Base-by-base conservation (phyloP, 1,284 basidiomycete species). In the Malassezia caprae region DNA sequence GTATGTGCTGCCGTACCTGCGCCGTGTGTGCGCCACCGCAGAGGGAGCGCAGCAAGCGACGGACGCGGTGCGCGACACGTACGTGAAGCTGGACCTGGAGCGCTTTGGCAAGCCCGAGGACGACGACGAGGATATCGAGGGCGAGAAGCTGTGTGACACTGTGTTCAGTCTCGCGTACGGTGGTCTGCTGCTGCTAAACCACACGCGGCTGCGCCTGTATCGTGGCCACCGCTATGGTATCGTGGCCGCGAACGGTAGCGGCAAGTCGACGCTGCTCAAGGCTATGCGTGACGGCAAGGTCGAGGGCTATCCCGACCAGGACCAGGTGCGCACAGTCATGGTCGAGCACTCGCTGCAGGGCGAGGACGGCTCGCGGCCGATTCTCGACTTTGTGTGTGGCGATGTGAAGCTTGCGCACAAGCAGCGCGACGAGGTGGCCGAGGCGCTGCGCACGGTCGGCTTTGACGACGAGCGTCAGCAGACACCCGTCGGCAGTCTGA, bases 121-220 rank as follows among this genome's bases (percentile, higher is more conserved):
- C 32, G 85, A 85, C 63, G 88, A 88, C 69, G 88, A 91, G 32
- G 77, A 77, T 42, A 69, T 75, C 50, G 63, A 61, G 46, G 80
- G 80, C 55, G 79, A 80, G 75, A 77, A 93, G 48, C 79, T 96
- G 44, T 93, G 90, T 76, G 85, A 96, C 73, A 90, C 81, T 56
- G 82, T 90, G 51, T 98, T 98, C 79, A 96, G 90, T 30, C 81
- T 98, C 57, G 94, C 93, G 15, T 98, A 98, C 75, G 93, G 93
- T 68, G 88, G 93, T 61, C 82, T 98, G 28, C 81, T 98, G 13
- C 81, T 98, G 57, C 82, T 98, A 63, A 98, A 96, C 56, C 93
- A 98, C 78, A 96, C 93, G 31, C 86, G 82, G 28, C 81, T 98
- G 60, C 86, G 88, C 62, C 83, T 98, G 54, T 82, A 90, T 76